Evolutionary conservation across 2,329 filamentous ascomycete genomes (phyloP).

Genomic region (Sporothrix euskadiensis): DNA sequence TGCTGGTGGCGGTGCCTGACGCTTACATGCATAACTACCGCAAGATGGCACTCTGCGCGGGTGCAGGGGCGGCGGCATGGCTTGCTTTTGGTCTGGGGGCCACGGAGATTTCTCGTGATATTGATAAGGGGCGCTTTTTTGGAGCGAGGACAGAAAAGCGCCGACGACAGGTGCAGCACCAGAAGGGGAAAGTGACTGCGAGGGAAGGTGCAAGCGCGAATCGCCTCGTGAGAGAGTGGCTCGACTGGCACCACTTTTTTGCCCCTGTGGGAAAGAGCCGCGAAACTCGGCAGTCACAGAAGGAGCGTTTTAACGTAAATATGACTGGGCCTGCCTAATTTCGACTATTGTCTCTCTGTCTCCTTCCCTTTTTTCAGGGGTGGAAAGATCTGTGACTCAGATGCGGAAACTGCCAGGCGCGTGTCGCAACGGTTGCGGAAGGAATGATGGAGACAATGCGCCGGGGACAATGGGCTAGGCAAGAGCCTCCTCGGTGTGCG

Average conservation of each 20-base stretch:
- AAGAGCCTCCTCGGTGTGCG: not conserved
- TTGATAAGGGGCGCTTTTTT: not conserved
- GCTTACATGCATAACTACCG: constrained; percentile 30
- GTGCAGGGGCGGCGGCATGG: constrained; percentile 26
- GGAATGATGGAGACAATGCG: constrained; percentile 4
- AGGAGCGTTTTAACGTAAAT: not conserved
- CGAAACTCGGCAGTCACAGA: not conserved
- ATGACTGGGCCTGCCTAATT: constrained; percentile 8
- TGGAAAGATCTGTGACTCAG: constrained; percentile 13
- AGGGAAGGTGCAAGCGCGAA: constrained; percentile 24
- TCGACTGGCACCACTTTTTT: constrained; percentile 9
- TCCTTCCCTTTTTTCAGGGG: not conserved
- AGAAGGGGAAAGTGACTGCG: constrained; percentile 11
- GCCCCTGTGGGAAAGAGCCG: constrained; percentile 16
- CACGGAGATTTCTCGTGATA: not conserved
- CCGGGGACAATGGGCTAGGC: not conserved
- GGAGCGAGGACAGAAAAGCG: not conserved
- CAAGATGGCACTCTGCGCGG: constrained; percentile 15
- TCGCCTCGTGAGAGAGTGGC: not conserved
- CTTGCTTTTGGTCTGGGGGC: not conserved
- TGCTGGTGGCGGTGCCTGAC: not conserved
- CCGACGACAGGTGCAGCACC: constrained; percentile 11
- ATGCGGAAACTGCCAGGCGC: not conserved
- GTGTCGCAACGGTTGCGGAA: constrained; percentile 19
- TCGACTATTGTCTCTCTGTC: not conserved